A percentile compares a stretch with the other conserved stretches of the same genome.
Conservation (phyloP, 305 asterid species). For the Fraxinus nigra region DNA sequence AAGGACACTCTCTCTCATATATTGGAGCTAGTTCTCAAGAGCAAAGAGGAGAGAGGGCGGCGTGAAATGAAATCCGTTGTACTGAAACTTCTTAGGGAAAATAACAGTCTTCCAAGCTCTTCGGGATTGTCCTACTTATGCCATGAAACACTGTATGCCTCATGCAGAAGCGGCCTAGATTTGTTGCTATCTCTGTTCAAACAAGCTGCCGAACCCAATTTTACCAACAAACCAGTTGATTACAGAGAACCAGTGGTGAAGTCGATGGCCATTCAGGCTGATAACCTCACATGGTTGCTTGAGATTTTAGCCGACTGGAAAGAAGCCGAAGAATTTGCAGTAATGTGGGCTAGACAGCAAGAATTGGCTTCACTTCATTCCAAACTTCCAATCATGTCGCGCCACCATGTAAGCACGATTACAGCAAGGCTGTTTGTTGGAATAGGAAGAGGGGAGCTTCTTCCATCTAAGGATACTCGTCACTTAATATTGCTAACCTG, state of each 20-base stretch:
- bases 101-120: constrained; percentile 47
- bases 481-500: constrained; percentile 60
- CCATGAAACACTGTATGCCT: constrained; percentile 51
- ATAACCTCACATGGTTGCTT: constrained; percentile 80
- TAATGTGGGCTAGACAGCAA: constrained; percentile 61
- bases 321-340: constrained; percentile 73
- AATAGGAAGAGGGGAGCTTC: constrained; percentile 81
- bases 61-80: constrained; percentile 85
- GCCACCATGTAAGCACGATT: constrained; percentile 67
- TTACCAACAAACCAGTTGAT: constrained; percentile 19
- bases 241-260: constrained; percentile 42
- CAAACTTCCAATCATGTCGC: constrained; percentile 41
- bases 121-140: constrained; percentile 53
- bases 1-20: constrained; percentile 71
- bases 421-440: constrained; percentile 78
- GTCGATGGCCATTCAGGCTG: constrained; percentile 56
- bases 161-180: constrained; percentile 60
- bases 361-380: constrained; percentile 66
- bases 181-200: constrained; percentile 51
- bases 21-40: constrained; percentile 66
- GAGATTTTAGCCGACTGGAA: constrained; percentile 69
- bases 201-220: constrained; percentile 58
- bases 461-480: constrained; percentile 75
- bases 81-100: constrained; percentile 75
- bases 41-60: constrained; percentile 83